Evolutionary conservation across 345 rosid species (phyloP).

Genomic region (Brassica rapa): DNA sequence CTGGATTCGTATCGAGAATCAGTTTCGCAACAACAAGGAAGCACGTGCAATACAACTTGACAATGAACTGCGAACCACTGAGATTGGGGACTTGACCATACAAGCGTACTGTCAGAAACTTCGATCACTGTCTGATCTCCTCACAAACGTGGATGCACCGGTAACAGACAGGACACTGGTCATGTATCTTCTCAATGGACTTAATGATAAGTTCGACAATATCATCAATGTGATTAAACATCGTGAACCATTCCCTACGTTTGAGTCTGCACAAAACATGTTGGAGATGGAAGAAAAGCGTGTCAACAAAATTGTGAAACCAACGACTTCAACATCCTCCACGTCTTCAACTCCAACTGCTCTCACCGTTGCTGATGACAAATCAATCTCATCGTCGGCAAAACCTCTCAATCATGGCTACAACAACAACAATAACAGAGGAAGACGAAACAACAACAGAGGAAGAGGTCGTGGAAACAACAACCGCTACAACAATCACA

Average conservation of each 20-base stretch:
- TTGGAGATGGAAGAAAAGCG: too few relatives aligned
- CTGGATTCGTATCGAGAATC: background rate
- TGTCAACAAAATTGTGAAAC: too few relatives aligned
- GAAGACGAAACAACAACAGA: background rate
- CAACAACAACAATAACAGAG: background rate
- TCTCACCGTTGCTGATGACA: too few relatives aligned
- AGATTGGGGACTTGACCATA: background rate
- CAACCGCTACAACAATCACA: background rate
- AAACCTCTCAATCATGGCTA: background rate
- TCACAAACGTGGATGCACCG: background rate
- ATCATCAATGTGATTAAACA: background rate
- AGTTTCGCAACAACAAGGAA: background rate
- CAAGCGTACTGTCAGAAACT: background rate
- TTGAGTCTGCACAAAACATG: background rate
- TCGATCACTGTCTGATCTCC: background rate
- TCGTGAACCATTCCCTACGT: background rate
- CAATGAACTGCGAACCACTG: background rate
- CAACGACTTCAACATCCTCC: too few relatives aligned
- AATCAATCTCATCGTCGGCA: too few relatives aligned
- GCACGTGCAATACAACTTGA: background rate
- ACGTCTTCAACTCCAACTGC: too few relatives aligned
- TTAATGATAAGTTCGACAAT: background rate
- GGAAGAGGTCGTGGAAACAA: background rate
- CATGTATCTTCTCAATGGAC: background rate
- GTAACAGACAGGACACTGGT: background rate